Evolutionary conservation across 1,284 basidiomycete genomes (phyloP), one percentile per base, ranked within the genome.

Genomic region (Amylostereum areolatum): DNA sequence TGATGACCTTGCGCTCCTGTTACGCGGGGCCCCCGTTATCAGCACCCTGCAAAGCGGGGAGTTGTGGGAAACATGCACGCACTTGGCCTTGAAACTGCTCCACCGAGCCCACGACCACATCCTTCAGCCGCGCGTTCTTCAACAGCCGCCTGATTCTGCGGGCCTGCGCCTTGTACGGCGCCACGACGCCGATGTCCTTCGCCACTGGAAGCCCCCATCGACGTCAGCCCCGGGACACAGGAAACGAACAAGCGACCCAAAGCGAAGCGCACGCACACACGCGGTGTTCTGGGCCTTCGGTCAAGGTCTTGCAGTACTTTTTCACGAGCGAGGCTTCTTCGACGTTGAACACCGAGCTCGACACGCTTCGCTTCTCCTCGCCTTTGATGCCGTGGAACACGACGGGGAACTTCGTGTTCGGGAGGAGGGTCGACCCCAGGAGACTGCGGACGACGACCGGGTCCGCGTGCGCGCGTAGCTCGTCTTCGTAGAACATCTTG

Each of bases 21-120:
- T 28, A 18, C 18, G 18, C 18, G 18, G 18, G 18, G 12, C 25
- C 42, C 32, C 25, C 25, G 35, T 52, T 30, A 45, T 45, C 27
- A 31, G 27, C 32, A 29, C 35, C 34, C n/a, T 24, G 43, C 2
- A 12, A n/a, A 34, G 12, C 11, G 41, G n/a, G 9, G 30, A 37
- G 12, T 40, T 36, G 12, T 18, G 18, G 30, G 30, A 27, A 35
- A 28, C 18, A 27, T 31, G 12, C 12, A 56, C 71, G 28, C 28
- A 80, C 79, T 63, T 81, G 77, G 28, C 81, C 80, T 61, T 83
- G 81, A 61, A 80, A 82, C 50, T 81, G 78, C 54, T 83, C 81
- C 0, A 81, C 80, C 29, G 74, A 77, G 5, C 77, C 80, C 35
- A 82, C 74, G 55, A 74, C 79, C 30, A 80, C 67, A 2, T 61